Evolutionary conservation across 176 grass and related monocot genomes (phyloP).

Genomic region (Avena sativa): DNA sequence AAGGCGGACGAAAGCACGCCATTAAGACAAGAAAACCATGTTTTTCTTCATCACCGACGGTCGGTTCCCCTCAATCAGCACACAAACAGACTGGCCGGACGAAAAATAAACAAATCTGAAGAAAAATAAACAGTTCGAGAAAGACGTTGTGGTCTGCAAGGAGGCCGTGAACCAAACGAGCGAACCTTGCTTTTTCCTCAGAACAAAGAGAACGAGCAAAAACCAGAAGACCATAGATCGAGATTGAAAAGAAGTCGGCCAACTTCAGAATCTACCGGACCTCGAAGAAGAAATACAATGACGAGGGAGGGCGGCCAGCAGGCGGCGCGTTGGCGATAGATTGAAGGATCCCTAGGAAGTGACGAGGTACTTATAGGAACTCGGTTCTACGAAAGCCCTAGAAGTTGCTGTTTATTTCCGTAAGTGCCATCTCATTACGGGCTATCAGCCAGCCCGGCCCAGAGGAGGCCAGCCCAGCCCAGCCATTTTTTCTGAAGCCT

Average conservation of each 20-base stretch:
- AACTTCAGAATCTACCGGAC: background rate
- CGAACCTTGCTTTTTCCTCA: background rate
- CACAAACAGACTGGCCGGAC: background rate
- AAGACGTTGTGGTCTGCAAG: too few species aligned
- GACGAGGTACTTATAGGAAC: constrained; percentile 4
- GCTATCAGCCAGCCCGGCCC: too few species aligned
- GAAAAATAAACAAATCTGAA: too few species aligned
- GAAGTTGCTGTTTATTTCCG: background rate
- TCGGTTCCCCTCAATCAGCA: background rate
- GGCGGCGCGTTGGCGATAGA: background rate
- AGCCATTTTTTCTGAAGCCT: too few species aligned
- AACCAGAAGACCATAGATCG: background rate
- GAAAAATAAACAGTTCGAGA: too few species aligned
- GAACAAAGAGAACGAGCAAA: background rate
- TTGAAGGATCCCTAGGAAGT: background rate
- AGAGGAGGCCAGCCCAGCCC: too few species aligned
- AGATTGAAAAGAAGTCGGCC: background rate
- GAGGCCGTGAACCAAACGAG: too few species aligned
- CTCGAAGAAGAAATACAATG: background rate
- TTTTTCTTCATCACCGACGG: constrained; percentile 39
- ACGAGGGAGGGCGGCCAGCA: background rate
- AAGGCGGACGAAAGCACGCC: constrained; percentile 28
- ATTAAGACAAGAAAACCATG: constrained; percentile 57
- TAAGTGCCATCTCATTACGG: background rate
- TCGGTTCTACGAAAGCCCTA: background rate